Percentiles rank a stretch among this genome's conserved stretches.
Evolutionary conservation across 176 grass and related monocot species (phyloP).

Genomic region (Aegilops longissima): DNA sequence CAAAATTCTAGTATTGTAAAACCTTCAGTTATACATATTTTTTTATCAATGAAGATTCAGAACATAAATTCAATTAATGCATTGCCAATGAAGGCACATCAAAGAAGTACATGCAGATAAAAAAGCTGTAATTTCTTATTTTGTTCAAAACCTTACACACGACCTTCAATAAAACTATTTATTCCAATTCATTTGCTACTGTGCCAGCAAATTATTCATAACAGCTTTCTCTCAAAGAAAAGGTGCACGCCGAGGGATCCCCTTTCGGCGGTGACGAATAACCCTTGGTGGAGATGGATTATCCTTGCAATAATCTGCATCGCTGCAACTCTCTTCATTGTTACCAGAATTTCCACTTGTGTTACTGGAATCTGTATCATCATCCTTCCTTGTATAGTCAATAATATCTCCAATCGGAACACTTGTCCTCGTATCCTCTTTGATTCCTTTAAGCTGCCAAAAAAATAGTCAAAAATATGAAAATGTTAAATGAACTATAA

Average conservation of each 20-base stretch:
- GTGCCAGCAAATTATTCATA: no score
- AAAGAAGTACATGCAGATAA: neutral
- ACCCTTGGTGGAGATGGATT: neutral
- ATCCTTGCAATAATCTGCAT: neutral
- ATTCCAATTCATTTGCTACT: neutral
- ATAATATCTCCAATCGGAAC: neutral
- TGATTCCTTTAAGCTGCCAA: slow-evolving; percentile 44
- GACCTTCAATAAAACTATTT: neutral
- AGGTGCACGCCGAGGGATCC: slow-evolving; percentile 53
- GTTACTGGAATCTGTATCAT: neutral
- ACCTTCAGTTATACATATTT: neutral
- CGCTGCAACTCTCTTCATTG: neutral
- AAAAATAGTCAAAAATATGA: neutral
- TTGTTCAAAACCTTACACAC: neutral
- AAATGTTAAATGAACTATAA: neutral
- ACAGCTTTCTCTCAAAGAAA: slow-evolving; percentile 25
- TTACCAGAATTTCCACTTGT: neutral
- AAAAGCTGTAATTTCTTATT: neutral
- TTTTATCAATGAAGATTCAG: neutral
- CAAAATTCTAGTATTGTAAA: no score
- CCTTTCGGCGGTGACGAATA: slow-evolving; percentile 46
- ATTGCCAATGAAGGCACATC: neutral
- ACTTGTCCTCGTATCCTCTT: slow-evolving; percentile 15
- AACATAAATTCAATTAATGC: neutral
- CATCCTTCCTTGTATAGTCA: neutral